Percentiles rank a stretch among this genome's conserved stretches.
These are phyloP conservation scores for Fusarium ramigenum DNA, from an alignment of 2,329 filamentous ascomycete species.

Conservation along the genomic window DNA sequence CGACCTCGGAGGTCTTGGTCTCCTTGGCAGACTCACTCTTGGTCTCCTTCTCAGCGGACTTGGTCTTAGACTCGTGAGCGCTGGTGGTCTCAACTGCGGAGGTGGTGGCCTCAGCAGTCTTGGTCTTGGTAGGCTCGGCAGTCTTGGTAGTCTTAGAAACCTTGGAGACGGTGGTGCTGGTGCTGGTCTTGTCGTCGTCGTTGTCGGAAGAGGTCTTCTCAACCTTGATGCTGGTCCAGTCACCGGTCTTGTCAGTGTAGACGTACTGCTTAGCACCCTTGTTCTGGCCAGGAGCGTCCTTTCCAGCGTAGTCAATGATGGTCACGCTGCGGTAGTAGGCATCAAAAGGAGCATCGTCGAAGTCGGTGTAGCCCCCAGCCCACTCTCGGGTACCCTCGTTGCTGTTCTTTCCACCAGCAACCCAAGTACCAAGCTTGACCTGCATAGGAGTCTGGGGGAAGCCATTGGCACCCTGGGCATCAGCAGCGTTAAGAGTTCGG, in stretches of 20 bases:
- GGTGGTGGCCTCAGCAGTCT: slow-evolving; percentile 14
- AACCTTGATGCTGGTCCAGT: slow-evolving; percentile 62
- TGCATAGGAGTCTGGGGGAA: slow-evolving; percentile 81
- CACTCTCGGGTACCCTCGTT: slow-evolving; percentile 75
- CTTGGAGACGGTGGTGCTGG: slow-evolving; percentile 27
- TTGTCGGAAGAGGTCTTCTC: slow-evolving; percentile 49
- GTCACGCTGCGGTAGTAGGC: slow-evolving; percentile 67
- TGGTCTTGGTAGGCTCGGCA: slow-evolving; percentile 29
- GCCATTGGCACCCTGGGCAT: slow-evolving; percentile 65
- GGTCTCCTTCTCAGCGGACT: slow-evolving; percentile 7
- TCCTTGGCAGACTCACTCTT: slow-evolving; percentile 13
- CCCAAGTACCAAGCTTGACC: slow-evolving; percentile 75
- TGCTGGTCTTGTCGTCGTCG: slow-evolving; percentile 32
- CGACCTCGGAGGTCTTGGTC: slow-evolving; percentile 15
- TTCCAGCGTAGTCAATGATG: slow-evolving; percentile 65
- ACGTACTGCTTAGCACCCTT: slow-evolving; percentile 60
- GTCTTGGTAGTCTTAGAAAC: slow-evolving; percentile 26
- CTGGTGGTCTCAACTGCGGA: slow-evolving; percentile 20
- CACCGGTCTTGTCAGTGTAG: slow-evolving; percentile 60
- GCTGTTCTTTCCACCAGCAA: slow-evolving; percentile 66
- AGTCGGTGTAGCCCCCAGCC: slow-evolving; percentile 71
- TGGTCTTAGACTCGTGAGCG: slow-evolving; percentile 25
- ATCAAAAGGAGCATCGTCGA: slow-evolving; percentile 60
- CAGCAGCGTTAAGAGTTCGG: slow-evolving; percentile 67
- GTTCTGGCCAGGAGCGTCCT: slow-evolving; percentile 49